Evolutionary conservation across 352 stramenopile genomes (phyloP), one percentile per base, ranked within the genome.

Genomic region (Thraustochytrium sp.): DNA sequence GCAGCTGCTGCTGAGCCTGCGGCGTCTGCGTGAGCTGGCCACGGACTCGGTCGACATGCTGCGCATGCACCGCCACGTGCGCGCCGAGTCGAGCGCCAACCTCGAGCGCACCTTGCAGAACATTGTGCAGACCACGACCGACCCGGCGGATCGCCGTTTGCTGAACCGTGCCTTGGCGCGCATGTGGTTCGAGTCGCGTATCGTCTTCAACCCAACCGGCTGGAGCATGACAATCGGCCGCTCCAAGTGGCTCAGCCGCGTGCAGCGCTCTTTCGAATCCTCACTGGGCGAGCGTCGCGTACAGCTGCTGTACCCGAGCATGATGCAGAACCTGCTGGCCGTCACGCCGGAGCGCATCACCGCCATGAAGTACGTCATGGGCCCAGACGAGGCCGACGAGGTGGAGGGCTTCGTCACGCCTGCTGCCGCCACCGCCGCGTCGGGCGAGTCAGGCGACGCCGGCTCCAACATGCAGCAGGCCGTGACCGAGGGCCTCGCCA

Each of bases 311-410:
- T 55, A 62, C 26, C 65, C 65, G 13, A 26, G 11, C 23, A 34
- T 61, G 13, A 34, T 77, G 29, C 65, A 77, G 46, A 77, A 77
- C 26, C 0, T 77, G 0, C 49, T 62, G 21, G 42, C 13, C 31
- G 26, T 77, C 46, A 77, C 65, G 37, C 65, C 65, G 8, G 65
- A 77, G 49, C 65, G 65, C 34, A 31, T 77, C 8, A 46, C 65
- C 11, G 65, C 65, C 18, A 36, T 77, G 16, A 62, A 77, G 11
- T 16, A 13, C 40, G n/a, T 62, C 26, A 1, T 77, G 16, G 34
- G 26, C 46, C 42, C 65, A 34, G 26, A 55, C 26, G 26, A 55
- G 18, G 31, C 29, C 13, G 13, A 62, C 40, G 49, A 65, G 16
- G 16, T 65, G 16, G 26, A 53, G 23, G 26, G n/a, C 2, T 37